Percentiles rank a stretch among this genome's conserved stretches.
These are phyloP conservation scores for Cyberlindnera amylophila DNA, from an alignment of 805 yeast genomes.

Conservation along the genomic window DNA sequence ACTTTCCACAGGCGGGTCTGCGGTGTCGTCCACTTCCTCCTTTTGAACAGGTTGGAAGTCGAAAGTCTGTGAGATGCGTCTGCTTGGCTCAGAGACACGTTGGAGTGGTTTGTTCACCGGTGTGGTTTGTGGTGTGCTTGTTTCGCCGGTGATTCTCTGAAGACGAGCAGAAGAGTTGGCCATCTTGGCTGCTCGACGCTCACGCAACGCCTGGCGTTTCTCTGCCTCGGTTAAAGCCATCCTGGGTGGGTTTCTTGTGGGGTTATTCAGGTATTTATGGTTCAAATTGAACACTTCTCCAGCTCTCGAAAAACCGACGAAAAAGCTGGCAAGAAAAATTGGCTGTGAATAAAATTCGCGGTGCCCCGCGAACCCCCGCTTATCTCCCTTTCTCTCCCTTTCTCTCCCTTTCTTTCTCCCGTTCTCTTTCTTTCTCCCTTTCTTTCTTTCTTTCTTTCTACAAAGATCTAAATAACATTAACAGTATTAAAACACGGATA, in stretches of 20 bases:
- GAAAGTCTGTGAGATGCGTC: conserved; percentile 21
- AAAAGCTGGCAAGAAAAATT: too few relatives aligned
- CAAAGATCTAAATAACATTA: too few relatives aligned
- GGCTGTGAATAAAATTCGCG: too few relatives aligned
- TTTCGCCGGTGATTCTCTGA: conserved; percentile 26
- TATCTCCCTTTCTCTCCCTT: too few relatives aligned
- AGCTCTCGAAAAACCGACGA: too few relatives aligned
- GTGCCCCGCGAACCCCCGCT: too few relatives aligned
- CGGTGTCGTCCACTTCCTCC: conserved; percentile 8
- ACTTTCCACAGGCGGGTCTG: conserved; percentile 7
- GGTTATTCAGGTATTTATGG: too few relatives aligned
- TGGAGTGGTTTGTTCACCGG: neutral
- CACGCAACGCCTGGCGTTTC: conserved; percentile 25
- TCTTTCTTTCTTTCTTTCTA: too few relatives aligned
- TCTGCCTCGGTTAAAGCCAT: conserved; percentile 24
- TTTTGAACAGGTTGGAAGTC: neutral
- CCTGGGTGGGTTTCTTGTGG: neutral
- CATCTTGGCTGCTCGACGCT: conserved; percentile 28
- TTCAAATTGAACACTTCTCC: too few relatives aligned
- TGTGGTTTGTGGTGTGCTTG: conserved; percentile 1
- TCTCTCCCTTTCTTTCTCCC: too few relatives aligned
- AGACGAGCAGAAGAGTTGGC: conserved; percentile 21
- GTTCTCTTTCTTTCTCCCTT: too few relatives aligned
- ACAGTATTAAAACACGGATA: too few relatives aligned
- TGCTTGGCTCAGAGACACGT: conserved; percentile 1